phyloP scores from a whole-genome alignment of 768 basidiomycete genomes.

The Termitomyces sp. region DNA sequence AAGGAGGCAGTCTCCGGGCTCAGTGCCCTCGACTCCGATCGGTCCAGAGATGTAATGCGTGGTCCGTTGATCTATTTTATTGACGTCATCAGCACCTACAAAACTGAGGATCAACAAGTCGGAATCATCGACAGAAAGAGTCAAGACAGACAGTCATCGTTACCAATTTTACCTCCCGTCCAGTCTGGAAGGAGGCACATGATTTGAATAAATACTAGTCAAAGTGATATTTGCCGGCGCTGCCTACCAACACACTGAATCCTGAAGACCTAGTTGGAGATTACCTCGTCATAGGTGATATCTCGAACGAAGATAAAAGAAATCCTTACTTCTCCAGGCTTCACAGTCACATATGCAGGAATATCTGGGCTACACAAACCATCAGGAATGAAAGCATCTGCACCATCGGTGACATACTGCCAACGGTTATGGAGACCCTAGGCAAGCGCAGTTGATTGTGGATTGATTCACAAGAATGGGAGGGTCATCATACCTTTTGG shows the following conservation, averaged over 20 bases:
- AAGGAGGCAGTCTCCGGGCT: slow-evolving; percentile 74
- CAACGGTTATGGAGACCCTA: slow-evolving; percentile 69
- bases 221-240: background rate
- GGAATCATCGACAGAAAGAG: background rate
- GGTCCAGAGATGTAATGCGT: slow-evolving; percentile 76
- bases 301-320: background rate
- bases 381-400: background rate
- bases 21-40: slow-evolving; percentile 67
- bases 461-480: background rate
- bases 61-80: slow-evolving; percentile 55
- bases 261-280: slow-evolving; percentile 51
- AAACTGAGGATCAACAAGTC: background rate
- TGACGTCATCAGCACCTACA: slow-evolving; percentile 64
- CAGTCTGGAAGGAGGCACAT: slow-evolving; percentile 40
- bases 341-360: slow-evolving; percentile 54
- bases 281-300: background rate
- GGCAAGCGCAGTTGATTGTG: background rate
- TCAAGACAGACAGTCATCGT: slow-evolving; percentile 54
- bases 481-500: slow-evolving; percentile 41
- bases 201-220: background rate
- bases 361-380: slow-evolving; percentile 49
- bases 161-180: slow-evolving; percentile 79
- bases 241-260: slow-evolving; percentile 60
- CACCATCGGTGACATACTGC: slow-evolving; percentile 46
- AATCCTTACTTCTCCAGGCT: slow-evolving; percentile 49